Base-by-base conservation (phyloP, 495 filamentous ascomycete genomes). In the Penicillium fimorum region DNA sequence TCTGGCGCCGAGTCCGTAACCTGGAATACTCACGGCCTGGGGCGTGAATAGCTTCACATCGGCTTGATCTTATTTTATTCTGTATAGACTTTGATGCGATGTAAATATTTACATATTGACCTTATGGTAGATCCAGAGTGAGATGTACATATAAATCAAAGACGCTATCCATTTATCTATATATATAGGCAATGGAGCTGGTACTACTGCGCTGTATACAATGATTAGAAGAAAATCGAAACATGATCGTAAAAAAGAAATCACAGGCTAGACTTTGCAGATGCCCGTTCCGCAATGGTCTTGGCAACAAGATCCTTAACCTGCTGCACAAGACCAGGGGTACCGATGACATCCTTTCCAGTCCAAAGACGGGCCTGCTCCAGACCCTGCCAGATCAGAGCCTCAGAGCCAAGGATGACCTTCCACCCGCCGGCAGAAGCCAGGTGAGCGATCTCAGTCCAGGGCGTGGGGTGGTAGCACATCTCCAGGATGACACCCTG, bases 401-500 rank as follows among this genome's bases (percentile, higher is more conserved):
- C 84, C 71, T 90, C 87, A 0, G 83, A 86, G 0, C 87, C 87
- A 20, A 84, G 62, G 47, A 90, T 84, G 11, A 90, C 82, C 69
- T 83, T 76, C 87, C 87, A 90, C 7, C 86, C 84, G 15, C 75
- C 74, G 2, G 68, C 68, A 50, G 80, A 73, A 20, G 82, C 80
- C 29, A 87, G 59, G 53, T 71, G 70, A 5, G 78, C 84, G 50
- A 90, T 82, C 57, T 78, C 78, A 0, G 87, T 91, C 69, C 81
- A 82, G 0, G 86, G 85, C 40, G 74, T 71, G 1, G 87, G 87
- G 64, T 89, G 86, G 66, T 91, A 90, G 74, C 87, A 89, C 87
- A 91, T 90, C 72, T 91, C 88, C 58, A 90, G 68, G 37, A 91
- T 83, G 8, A 81, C 81, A 10, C 87, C 87, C 74, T 87, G 76